Evolutionary conservation across 148 eudicot species (phyloP), one percentile per base, ranked within the genome.

Genomic region (Salicornia ramosissima): DNA sequence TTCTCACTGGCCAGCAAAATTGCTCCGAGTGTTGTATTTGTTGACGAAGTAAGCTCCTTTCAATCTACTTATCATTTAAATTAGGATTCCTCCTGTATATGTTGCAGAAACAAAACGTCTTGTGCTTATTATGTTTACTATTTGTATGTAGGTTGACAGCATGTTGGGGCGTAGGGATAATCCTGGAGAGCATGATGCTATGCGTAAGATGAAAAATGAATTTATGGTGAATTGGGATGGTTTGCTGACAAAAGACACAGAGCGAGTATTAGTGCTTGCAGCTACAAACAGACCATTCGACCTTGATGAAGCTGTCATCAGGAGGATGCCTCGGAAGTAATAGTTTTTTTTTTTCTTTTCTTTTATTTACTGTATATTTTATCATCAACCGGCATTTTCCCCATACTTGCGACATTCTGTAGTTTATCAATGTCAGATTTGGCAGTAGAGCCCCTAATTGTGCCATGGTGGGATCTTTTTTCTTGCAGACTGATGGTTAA

Each of bases 221-320:
- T 92, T 92, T 62, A 92, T 92, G 98, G 90, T 92, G 68, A 90
- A 92, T 66, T 92, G 98, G 97, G 98, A 92, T 84, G 98, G 98
- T 34, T 74, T 92, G 74, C 82, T 96, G 63, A 92, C 98, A 72
- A 92, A 92, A 81, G 98, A 92, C 60, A 92, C 81, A 25, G 97
- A 92, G 71, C 83, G 98, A 33, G 94, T 92, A 49, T 69, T 93
- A 68, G 98, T 93, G 42, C 96, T 93, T 85, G 97, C 98, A 39
- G 98, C 96, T 47, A 93, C 98, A 39, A 90, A 90, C 70, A 88
- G 98, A 75, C 98, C 98, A 22, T 93, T 88, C 82, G 98, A 93
- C 80, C 98, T 93, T 62, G 96, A 93, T 71, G 98, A 93, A 83
- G 98, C 98, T 69, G 98, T 93, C 63, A 88, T 93, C 28, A 79